Conservation (phyloP, 148 eudicot species). For the Diospyros lotus region DNA sequence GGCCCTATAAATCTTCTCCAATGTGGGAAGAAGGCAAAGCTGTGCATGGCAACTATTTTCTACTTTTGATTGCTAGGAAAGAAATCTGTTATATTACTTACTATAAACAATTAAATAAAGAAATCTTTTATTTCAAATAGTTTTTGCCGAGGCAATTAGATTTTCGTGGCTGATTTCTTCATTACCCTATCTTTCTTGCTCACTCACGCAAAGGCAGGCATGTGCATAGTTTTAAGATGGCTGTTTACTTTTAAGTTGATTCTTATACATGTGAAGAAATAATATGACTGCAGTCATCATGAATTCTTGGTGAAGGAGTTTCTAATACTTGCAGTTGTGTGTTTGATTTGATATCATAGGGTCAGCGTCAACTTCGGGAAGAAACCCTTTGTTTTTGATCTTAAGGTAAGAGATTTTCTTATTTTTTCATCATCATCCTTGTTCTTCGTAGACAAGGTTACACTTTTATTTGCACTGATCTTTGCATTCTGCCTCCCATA, state of each 20-base stretch:
- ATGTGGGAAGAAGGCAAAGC: too few relatives aligned
- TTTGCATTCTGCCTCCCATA: background rate
- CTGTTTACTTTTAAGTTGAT: background rate
- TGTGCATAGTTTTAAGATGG: too few relatives aligned
- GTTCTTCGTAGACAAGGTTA: background rate
- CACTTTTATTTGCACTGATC: background rate
- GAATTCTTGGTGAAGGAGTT: background rate
- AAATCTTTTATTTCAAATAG: too few relatives aligned
- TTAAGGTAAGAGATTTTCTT: slow-evolving; percentile 49
- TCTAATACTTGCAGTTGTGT: slow-evolving; percentile 3
- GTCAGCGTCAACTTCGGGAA: slow-evolving; percentile 90
- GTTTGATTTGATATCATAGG: slow-evolving; percentile 38
- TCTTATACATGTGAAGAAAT: background rate
- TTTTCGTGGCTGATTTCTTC: background rate
- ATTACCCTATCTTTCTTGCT: background rate
- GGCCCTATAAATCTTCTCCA: too few relatives aligned
- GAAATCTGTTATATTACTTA: too few relatives aligned
- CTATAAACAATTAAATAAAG: too few relatives aligned
- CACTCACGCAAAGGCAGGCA: too few relatives aligned
- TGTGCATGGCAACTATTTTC: too few relatives aligned
- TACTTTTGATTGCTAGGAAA: too few relatives aligned
- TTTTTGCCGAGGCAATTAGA: background rate
- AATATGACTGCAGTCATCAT: background rate
- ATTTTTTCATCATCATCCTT: background rate
- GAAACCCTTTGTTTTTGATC: slow-evolving; percentile 73